A percentile compares a stretch with the other conserved stretches of the same genome.
Evolutionary conservation across 2,329 filamentous ascomycete species (phyloP).

Genomic region (Falciphora oryzae): DNA sequence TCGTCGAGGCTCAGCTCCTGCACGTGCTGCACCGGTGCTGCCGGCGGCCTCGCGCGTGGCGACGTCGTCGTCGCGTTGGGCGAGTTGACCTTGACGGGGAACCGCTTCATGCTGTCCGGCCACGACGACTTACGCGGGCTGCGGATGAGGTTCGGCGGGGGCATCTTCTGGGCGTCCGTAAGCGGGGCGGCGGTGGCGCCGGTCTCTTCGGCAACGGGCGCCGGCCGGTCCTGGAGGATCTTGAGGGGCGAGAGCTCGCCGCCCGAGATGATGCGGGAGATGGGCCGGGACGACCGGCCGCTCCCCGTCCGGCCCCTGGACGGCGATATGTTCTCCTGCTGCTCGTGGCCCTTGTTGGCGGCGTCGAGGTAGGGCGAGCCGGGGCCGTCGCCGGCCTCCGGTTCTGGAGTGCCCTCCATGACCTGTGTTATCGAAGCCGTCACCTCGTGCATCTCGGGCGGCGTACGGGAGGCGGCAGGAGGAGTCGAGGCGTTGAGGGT

Average conservation of each 20-base stretch:
- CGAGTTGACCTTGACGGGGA: slow-evolving; percentile 52
- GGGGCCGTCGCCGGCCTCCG: slow-evolving; percentile 15
- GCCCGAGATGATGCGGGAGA: slow-evolving; percentile 52
- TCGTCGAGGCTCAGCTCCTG: slow-evolving; percentile 45
- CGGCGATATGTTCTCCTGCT: slow-evolving; percentile 39
- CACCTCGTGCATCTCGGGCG: slow-evolving; percentile 29
- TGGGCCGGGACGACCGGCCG: slow-evolving; percentile 29
- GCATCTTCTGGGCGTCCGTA: slow-evolving; percentile 23
- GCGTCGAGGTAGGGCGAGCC: slow-evolving; percentile 25
- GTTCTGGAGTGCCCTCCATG: slow-evolving; percentile 13
- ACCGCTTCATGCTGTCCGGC: slow-evolving; percentile 45
- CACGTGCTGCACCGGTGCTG: slow-evolving; percentile 11
- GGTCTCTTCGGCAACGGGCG: not conserved
- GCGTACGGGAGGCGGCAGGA: slow-evolving; percentile 20
- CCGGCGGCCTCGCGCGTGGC: slow-evolving; percentile 13
- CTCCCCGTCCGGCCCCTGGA: slow-evolving; percentile 29
- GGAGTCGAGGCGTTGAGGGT: slow-evolving; percentile 32
- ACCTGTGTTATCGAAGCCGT: slow-evolving; percentile 19
- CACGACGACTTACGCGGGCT: slow-evolving; percentile 41
- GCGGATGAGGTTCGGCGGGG: slow-evolving; percentile 26
- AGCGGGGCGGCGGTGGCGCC: slow-evolving; percentile 13
- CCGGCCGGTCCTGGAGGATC: slow-evolving; percentile 35
- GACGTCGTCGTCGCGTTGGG: slow-evolving; percentile 15
- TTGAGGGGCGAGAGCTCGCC: slow-evolving; percentile 52
- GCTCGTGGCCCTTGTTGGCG: slow-evolving; percentile 17